A percentile compares a stretch with the other conserved stretches of the same genome.
These are phyloP conservation scores for Nannochloris sp. DNA, from an alignment of 139 green algal genomes.

Conservation along the genomic window DNA sequence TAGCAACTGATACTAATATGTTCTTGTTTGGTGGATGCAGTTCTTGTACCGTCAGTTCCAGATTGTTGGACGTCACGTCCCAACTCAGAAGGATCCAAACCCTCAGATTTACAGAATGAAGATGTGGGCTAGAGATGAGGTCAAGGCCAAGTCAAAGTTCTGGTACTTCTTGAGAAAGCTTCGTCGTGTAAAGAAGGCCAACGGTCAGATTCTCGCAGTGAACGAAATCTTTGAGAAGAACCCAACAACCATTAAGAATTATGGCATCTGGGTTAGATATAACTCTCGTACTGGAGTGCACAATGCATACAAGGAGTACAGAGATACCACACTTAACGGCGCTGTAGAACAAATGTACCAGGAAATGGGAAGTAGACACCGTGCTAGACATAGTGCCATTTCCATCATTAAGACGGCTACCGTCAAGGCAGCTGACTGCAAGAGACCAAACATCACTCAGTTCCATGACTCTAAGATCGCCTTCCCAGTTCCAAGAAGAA, in stretches of 20 bases:
- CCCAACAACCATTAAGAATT: conserved; percentile 97
- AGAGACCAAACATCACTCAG: conserved; percentile 85
- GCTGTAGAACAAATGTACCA: conserved; percentile 92
- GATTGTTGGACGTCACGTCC: conserved; percentile 93
- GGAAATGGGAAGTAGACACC: conserved; percentile 95
- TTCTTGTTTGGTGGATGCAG: conserved; percentile 32
- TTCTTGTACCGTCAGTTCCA: conserved; percentile 98
- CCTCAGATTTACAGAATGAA: conserved; percentile 98
- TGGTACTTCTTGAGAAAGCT: conserved; percentile 99
- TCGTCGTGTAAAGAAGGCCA: conserved; percentile 97
- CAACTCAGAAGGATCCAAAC: conserved; percentile 72
- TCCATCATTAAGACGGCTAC: conserved; percentile 96
- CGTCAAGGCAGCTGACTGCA: conserved; percentile 66
- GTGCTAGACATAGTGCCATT: conserved; percentile 69
- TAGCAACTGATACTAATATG: background rate
- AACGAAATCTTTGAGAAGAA: conserved; percentile 99
- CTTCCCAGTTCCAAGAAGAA: conserved; percentile 80
- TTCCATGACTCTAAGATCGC: conserved; percentile 93
- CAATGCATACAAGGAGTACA: conserved; percentile 99
- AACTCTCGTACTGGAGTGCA: conserved; percentile 89
- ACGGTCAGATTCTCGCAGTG: conserved; percentile 92
- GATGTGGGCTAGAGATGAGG: conserved; percentile 90
- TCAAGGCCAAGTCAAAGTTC: conserved; percentile 95
- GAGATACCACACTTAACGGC: conserved; percentile 96
- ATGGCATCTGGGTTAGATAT: conserved; percentile 97